Percentiles rank a stretch among this genome's conserved stretches.
These are phyloP conservation scores for Aphanomyces euteiches DNA, from an alignment of 352 stramenopile genomes.

Conservation along the genomic window DNA sequence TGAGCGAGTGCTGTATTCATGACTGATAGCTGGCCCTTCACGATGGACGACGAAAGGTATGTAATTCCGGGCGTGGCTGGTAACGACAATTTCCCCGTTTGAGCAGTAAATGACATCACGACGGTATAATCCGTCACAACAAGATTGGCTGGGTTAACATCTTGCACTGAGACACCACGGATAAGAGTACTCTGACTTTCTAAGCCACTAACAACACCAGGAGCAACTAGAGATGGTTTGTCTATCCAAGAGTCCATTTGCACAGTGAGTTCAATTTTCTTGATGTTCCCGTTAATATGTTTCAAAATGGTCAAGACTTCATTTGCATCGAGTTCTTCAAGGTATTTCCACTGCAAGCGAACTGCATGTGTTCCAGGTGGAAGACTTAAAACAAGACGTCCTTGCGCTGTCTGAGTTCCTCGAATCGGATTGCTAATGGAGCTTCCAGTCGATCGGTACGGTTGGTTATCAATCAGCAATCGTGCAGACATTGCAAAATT, in stretches of 20 bases:
- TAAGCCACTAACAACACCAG: not conserved
- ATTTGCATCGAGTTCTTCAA: conserved; percentile 15
- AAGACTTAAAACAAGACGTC: conserved; percentile 6
- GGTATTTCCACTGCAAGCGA: conserved; percentile 24
- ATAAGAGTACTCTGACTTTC: conserved; percentile 4
- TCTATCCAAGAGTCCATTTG: conserved; percentile 26
- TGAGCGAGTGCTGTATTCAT: conserved; percentile 6
- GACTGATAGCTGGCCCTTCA: conserved; percentile 1
- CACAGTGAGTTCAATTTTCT: conserved; percentile 9
- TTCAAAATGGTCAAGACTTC: conserved; percentile 26
- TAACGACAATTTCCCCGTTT: not conserved
- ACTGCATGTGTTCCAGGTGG: conserved; percentile 17
- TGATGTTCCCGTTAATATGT: not conserved
- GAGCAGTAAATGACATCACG: not conserved
- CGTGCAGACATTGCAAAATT: not conserved
- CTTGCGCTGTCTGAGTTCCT: not conserved
- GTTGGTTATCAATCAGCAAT: conserved; percentile 19
- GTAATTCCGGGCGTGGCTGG: not conserved
- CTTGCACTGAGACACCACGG: not conserved
- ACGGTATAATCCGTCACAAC: not conserved
- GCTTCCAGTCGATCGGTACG: not conserved
- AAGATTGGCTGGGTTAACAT: not conserved
- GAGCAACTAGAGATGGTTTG: not conserved
- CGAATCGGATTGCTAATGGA: not conserved
- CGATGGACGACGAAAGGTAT: not conserved